Percentiles rank a stretch among this genome's conserved stretches.
Evolutionary conservation across 75 land plant genomes (phyloP).

Genomic region (Selaginella tamariscina): DNA sequence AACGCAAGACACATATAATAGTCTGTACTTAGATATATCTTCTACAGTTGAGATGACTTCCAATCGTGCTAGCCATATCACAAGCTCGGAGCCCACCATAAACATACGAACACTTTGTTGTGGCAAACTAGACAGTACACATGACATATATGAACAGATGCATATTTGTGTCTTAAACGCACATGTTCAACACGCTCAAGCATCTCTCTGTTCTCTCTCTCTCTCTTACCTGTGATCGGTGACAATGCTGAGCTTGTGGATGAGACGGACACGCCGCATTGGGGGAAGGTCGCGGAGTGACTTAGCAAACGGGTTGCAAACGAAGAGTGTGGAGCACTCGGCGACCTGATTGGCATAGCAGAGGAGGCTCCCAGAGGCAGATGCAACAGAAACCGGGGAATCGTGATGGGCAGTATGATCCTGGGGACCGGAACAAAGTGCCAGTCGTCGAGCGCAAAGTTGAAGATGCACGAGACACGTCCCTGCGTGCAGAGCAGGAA

Average conservation of each 20-base stretch:
- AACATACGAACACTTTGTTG: too few species aligned
- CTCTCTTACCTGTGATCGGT: slow-evolving; percentile 7
- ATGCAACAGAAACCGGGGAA: slow-evolving; percentile 19
- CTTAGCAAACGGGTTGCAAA: slow-evolving; percentile 32
- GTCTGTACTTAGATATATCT: too few species aligned
- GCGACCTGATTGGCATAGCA: slow-evolving; percentile 27
- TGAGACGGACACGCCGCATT: slow-evolving; percentile 27
- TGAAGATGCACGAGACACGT: slow-evolving; percentile 15
- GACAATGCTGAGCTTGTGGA: slow-evolving; percentile 29
- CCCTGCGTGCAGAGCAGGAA: slow-evolving; percentile 27
- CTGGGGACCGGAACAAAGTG: slow-evolving; percentile 15
- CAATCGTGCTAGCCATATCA: too few species aligned
- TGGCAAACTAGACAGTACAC: too few species aligned
- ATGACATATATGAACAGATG: too few species aligned
- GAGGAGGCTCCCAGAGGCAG: slow-evolving; percentile 28
- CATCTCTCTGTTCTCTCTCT: too few species aligned
- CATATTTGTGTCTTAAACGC: too few species aligned
- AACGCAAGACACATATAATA: too few species aligned
- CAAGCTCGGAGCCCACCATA: too few species aligned
- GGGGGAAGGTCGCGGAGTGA: slow-evolving; percentile 16
- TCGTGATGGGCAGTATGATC: slow-evolving; percentile 5
- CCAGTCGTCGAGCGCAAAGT: slow-evolving; percentile 18
- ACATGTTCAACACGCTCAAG: too few species aligned
- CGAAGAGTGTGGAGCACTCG: slow-evolving; percentile 23
- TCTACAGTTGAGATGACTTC: too few species aligned